A percentile compares a stretch with the other conserved stretches of the same genome.
phyloP scores from a whole-genome alignment of 2,329 filamentous ascomycete species.

The Emergomyces pasteurianus region DNA sequence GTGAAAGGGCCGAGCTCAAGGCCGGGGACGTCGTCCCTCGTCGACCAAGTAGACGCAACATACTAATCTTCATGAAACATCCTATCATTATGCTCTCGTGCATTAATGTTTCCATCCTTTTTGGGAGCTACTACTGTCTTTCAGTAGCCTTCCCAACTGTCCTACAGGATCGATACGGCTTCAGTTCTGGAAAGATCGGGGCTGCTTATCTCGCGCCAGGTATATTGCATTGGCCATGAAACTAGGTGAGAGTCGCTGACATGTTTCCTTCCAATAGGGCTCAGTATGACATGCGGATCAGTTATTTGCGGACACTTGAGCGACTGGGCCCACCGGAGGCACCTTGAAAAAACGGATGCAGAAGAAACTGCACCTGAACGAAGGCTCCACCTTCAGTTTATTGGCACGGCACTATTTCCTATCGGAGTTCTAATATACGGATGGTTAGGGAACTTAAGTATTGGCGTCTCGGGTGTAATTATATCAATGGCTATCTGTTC shows the following conservation, averaged over 20 bases:
- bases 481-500: neutral
- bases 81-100: slow-evolving; percentile 24
- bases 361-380: neutral
- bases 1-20: neutral
- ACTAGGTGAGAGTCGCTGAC: neutral
- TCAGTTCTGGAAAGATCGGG: slow-evolving; percentile 23
- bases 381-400: slow-evolving; percentile 1
- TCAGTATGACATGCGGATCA: slow-evolving; percentile 1
- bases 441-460: slow-evolving; percentile 1
- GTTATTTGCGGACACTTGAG: neutral
- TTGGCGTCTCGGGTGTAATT: neutral
- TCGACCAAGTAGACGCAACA: slow-evolving; percentile 19
- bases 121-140: slow-evolving; percentile 24
- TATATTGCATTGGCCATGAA: neutral
- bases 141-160: slow-evolving; percentile 20
- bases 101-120: slow-evolving; percentile 24
- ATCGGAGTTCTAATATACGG: slow-evolving; percentile 1
- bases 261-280: neutral
- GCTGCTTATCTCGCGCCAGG: slow-evolving; percentile 23
- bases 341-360: neutral
- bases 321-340: neutral
- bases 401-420: neutral
- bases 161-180: slow-evolving; percentile 23
- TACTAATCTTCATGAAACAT: slow-evolving; percentile 20
- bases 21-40: slow-evolving; percentile 10